These are phyloP conservation scores for Sclerotinia spermophila DNA, from an alignment of 2,329 filamentous ascomycete species.

Conservation along the genomic window DNA sequence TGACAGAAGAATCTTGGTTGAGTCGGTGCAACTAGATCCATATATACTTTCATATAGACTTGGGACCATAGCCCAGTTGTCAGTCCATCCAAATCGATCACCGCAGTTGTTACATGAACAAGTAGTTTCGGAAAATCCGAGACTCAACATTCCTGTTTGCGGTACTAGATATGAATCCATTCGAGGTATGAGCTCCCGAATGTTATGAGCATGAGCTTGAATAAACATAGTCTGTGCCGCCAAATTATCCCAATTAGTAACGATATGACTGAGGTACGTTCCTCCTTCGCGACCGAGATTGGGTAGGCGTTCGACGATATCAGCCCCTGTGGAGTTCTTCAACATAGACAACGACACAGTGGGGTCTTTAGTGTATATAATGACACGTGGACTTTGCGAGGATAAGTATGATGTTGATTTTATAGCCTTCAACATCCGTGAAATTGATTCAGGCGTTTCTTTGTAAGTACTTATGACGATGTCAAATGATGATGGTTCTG, in stretches of 20 bases:
- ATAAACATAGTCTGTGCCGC: slow-evolving; percentile 47
- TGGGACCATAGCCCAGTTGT: slow-evolving; percentile 39
- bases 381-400: slow-evolving; percentile 24
- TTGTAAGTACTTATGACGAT: slow-evolving; percentile 33
- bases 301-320: slow-evolving; percentile 31
- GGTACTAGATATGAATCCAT: slow-evolving; percentile 42
- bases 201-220: slow-evolving; percentile 45
- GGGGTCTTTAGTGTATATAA: slow-evolving; percentile 33
- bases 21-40: slow-evolving; percentile 25
- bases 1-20: slow-evolving; percentile 38
- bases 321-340: slow-evolving; percentile 27
- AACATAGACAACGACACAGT: slow-evolving; percentile 22
- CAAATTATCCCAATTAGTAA: slow-evolving; percentile 43
- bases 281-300: slow-evolving; percentile 47
- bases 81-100: slow-evolving; percentile 42
- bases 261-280: slow-evolving; percentile 47
- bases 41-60: slow-evolving; percentile 37
- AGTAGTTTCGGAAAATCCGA: slow-evolving; percentile 39
- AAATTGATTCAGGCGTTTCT: slow-evolving; percentile 27
- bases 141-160: slow-evolving; percentile 45
- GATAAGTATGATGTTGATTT: slow-evolving; percentile 27
- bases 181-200: slow-evolving; percentile 39
- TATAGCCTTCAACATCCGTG: slow-evolving; percentile 25
- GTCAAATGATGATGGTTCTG: slow-evolving; percentile 27
- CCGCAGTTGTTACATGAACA: slow-evolving; percentile 41